Evolutionary conservation across 768 basidiomycete genomes (phyloP).

Genomic region (Lyophyllum semitale): DNA sequence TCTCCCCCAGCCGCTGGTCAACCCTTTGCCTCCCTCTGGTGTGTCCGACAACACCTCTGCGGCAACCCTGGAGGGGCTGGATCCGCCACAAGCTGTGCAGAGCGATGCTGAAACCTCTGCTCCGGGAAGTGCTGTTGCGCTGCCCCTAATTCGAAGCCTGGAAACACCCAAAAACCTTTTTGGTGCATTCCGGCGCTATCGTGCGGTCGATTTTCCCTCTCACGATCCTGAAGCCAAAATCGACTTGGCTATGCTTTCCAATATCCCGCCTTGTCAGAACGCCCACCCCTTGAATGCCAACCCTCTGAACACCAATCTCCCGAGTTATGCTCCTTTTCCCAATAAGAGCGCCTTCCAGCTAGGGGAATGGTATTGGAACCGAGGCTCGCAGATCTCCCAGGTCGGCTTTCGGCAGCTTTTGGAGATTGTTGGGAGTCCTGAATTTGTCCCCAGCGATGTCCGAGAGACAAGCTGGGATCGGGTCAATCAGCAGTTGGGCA

Average conservation of each 20-base stretch:
- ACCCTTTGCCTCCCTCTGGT: no score
- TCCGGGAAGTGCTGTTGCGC: no score
- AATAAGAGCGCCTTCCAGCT: conserved; percentile 15
- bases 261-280: not conserved
- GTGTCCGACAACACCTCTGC: no score
- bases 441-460: conserved; percentile 7
- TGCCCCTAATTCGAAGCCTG: no score
- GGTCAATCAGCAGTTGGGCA: conserved; percentile 3
- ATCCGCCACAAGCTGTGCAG: no score
- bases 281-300: no score
- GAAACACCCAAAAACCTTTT: no score
- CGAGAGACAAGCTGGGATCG: conserved; percentile 3
- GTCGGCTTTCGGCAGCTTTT: conserved; percentile 15
- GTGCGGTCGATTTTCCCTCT: no score
- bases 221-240: no score
- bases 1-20: not conserved
- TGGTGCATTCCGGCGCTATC: no score
- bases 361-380: conserved; percentile 22
- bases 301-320: not conserved
- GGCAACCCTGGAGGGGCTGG: no score
- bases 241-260: not conserved
- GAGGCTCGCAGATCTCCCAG: conserved; percentile 18
- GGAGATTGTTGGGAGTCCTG: conserved; percentile 1
- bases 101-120: no score
- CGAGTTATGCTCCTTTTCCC: conserved; percentile 6